phyloP scores from a whole-genome alignment of 225 moss, liverwort and hornwort genomes.

The Bryoerythrophyllum caledonicum region DNA sequence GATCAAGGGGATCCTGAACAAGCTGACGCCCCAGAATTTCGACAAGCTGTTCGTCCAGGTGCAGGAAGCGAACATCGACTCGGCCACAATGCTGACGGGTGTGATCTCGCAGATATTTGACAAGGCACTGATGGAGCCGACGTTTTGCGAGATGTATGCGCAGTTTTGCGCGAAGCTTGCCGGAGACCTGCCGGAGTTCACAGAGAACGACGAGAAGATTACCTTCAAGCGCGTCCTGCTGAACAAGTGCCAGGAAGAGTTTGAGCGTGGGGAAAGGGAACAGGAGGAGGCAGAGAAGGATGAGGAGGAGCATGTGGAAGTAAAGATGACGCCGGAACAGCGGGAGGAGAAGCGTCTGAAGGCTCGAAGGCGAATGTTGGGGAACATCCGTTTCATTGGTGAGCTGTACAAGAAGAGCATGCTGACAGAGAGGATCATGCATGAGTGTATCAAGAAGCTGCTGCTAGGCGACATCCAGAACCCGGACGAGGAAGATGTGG shows the following conservation, averaged over 20 bases:
- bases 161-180: conserved; percentile 90
- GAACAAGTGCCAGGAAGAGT: conserved; percentile 98
- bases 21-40: conserved; percentile 98
- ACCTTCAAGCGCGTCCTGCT: conserved; percentile 95
- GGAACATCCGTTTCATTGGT: conserved; percentile 95
- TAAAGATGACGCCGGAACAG: conserved; percentile 76
- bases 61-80: conserved; percentile 88
- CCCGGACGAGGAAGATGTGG: conserved; percentile 97
- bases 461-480: conserved; percentile 82
- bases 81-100: conserved; percentile 82
- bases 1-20: conserved; percentile 90
- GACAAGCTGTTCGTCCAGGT: conserved; percentile 95
- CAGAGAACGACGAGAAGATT: conserved; percentile 76
- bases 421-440: conserved; percentile 99
- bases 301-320: conserved; percentile 89
- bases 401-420: conserved; percentile 95
- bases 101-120: conserved; percentile 99
- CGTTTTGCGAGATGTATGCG: conserved; percentile 99
- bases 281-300: conserved; percentile 93
- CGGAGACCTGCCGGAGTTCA: conserved; percentile 85
- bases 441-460: conserved; percentile 97
- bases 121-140: conserved; percentile 94
- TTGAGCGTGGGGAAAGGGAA: conserved; percentile 87
- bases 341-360: conserved; percentile 76
- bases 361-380: conserved; percentile 92